Base-by-base conservation (phyloP, 116 monocot species). In the Phalaenopsis hybrid region DNA sequence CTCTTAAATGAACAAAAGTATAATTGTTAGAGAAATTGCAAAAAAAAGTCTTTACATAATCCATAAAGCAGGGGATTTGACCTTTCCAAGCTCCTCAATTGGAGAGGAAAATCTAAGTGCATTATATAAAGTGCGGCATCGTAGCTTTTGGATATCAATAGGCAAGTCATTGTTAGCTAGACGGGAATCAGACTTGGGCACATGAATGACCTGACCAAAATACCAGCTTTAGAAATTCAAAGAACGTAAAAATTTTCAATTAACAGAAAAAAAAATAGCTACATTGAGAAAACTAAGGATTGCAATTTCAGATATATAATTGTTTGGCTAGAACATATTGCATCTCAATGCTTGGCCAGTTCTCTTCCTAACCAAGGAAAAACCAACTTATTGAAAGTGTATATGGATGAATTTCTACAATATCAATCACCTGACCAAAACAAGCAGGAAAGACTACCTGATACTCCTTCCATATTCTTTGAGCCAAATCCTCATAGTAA, bases 101-200 rank as follows among this genome's bases (percentile, higher is more conserved):
- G 91, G 89, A 85, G 87, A 57, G 59, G 96, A 87, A 87, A 96
- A 96, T 31, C 76, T 89, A 69, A 96, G 94, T 55, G 94, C 94
- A 23, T 89, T 81, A 84, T 96, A 96, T 51, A 96, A 82, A 78
- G 92, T 82, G 75, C 96, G 96, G 65, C 96, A 96, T 16, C 94
- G 84, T 70, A 96, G 80, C 80, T 82, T 92, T 85, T 97, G 96
- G 9, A 97, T 94, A 88, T 97, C 94, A 48, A 92, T 72, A 69
- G 92, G 94, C 76, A 97, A 92, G 52, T 89, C 91, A 83, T 91
- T 97, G 87, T 97, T 97, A 52, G 94, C 96, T n/a, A 97, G 82
- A 57, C 96, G 91, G 82, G 96, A 92, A 86, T 97, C 96, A 80
- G 92, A 94, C 76, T 97, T 97, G 21, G 96, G 94, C 41, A 89